Evolutionary conservation across 1,139 yeast genomes (phyloP).

Genomic region (Geotrichum candidum): DNA sequence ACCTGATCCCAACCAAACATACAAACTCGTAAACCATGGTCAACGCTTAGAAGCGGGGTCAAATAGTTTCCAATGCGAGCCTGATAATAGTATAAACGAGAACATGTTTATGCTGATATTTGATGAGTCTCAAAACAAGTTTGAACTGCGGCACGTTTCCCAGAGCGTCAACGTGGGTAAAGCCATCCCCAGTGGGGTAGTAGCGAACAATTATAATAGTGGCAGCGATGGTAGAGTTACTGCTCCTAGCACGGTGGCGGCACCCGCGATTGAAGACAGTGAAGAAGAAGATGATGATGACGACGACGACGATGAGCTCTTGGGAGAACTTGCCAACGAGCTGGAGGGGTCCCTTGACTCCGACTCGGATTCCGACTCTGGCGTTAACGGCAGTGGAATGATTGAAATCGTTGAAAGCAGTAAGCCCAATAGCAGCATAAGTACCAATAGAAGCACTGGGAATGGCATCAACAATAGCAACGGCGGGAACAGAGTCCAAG

Average conservation of each 20-base stretch:
- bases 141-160: not conserved
- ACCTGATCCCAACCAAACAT: not conserved
- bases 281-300: constrained; percentile 5
- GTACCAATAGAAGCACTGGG: not conserved
- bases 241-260: not conserved
- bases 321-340: constrained; percentile 13
- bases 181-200: not conserved
- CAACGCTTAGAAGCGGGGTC: not conserved
- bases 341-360: constrained; percentile 2
- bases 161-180: not conserved
- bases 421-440: not conserved
- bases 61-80: not conserved
- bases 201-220: not conserved
- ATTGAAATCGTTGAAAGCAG: constrained; percentile 10
- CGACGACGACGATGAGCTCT: constrained; percentile 12
- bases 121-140: not conserved
- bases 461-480: not conserved
- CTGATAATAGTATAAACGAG: not conserved
- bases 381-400: constrained; percentile 1
- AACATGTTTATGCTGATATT: not conserved
- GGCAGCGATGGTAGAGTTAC: not conserved
- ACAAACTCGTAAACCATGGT: not conserved
- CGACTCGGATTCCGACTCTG: constrained; percentile 5
- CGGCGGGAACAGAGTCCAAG: not conserved
- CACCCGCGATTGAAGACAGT: not conserved